These are phyloP conservation scores for Microcyclosporella mali DNA, from an alignment of 2,329 filamentous ascomycete genomes.

Conservation along the genomic window DNA sequence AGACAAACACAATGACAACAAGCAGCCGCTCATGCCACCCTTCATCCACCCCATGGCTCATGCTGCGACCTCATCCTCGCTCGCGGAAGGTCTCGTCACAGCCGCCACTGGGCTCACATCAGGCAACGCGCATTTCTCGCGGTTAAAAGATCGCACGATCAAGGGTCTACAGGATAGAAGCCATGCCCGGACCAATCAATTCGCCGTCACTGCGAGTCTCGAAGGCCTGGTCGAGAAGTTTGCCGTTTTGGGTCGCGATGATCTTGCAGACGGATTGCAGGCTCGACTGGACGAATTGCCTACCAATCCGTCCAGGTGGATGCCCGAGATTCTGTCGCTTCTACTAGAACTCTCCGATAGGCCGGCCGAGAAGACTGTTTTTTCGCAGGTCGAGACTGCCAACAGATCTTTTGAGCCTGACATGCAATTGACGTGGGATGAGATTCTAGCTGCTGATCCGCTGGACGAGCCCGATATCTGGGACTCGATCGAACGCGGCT, in stretches of 20 bases:
- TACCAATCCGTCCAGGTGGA: constrained; percentile 55
- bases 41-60: constrained; percentile 56
- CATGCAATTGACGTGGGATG: constrained; percentile 62
- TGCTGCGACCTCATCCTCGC: constrained; percentile 55
- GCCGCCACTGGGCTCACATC: constrained; percentile 49
- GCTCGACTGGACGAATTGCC: constrained; percentile 56
- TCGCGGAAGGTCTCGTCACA: constrained; percentile 66
- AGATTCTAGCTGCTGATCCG: constrained; percentile 70
- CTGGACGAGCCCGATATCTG: constrained; percentile 65
- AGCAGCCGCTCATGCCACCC: no score
- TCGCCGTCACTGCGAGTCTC: constrained; percentile 39
- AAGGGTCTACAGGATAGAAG: constrained; percentile 37
- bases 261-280: constrained; percentile 64
- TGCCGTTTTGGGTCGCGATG: constrained; percentile 69
- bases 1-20: no score
- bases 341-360: constrained; percentile 75
- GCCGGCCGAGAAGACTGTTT: constrained; percentile 63
- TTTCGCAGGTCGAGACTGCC: constrained; percentile 54
- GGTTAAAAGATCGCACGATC: constrained; percentile 35
- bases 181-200: constrained; percentile 44
- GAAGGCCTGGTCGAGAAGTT: constrained; percentile 74
- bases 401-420: constrained; percentile 1
- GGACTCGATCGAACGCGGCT: constrained; percentile 61
- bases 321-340: constrained; percentile 72
- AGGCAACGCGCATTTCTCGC: constrained; percentile 28